A percentile compares a stretch with the other conserved stretches of the same genome.
phyloP scores from a whole-genome alignment of 768 basidiomycete species.

The Phlebiopsis flavidoalba region DNA sequence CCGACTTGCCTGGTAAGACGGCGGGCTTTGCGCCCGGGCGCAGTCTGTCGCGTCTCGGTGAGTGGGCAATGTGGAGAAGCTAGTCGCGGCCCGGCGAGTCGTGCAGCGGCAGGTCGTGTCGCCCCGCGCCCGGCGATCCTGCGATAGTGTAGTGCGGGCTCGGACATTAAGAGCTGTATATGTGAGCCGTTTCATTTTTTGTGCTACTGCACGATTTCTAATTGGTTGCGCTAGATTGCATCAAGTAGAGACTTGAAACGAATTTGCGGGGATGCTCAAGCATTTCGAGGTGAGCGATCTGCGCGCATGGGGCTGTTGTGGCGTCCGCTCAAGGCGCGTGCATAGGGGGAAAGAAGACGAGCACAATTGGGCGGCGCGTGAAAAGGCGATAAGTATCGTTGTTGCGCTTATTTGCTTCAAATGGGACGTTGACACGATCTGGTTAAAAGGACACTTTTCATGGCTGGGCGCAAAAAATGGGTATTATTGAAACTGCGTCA shows the following conservation, averaged over 20 bases:
- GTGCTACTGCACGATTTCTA: neutral
- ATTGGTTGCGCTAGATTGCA: constrained; percentile 52
- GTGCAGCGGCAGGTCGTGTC: constrained; percentile 41
- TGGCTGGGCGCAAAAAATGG: constrained; percentile 69
- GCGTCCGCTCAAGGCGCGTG: neutral
- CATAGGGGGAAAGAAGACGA: constrained; percentile 91
- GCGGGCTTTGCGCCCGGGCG: constrained; percentile 42
- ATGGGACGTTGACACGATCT: constrained; percentile 72
- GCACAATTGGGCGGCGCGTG: constrained; percentile 88
- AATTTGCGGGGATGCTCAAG: constrained; percentile 76
- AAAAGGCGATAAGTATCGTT: constrained; percentile 65
- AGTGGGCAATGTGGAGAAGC: constrained; percentile 47
- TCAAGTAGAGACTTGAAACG: constrained; percentile 75
- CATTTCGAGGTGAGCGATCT: constrained; percentile 64
- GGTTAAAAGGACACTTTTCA: constrained; percentile 72
- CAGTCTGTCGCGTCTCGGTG: constrained; percentile 35
- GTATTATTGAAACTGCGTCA: constrained; percentile 77
- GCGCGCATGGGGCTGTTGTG: neutral
- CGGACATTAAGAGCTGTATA: constrained; percentile 63
- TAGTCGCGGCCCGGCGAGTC: constrained; percentile 56
- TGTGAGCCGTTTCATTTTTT: constrained; percentile 39
- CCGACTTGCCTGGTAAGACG: constrained; percentile 67
- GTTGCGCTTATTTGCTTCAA: constrained; percentile 90
- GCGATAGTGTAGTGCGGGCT: constrained; percentile 30
- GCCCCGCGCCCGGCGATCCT: constrained; percentile 31